Evolutionary conservation across 169 alveolate species (phyloP).

Genomic region (Plasmodium yoelii): DNA sequence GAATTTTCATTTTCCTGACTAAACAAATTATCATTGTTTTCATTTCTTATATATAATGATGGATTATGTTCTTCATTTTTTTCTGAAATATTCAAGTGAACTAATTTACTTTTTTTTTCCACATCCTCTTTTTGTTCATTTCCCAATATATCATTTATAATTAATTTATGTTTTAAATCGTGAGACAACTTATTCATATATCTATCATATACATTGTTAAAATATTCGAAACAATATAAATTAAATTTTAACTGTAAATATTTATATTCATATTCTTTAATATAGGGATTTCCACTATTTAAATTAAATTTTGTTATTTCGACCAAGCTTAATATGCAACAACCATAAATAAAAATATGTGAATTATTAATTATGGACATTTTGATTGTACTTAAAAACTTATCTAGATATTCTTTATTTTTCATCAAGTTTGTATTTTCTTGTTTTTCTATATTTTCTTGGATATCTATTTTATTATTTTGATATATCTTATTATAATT

Average conservation of each 20-base stretch:
- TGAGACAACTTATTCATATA: constrained; percentile 21
- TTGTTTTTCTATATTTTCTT: not conserved
- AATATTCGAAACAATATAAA: constrained; percentile 23
- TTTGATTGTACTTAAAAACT: constrained; percentile 41
- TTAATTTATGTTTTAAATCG: constrained; percentile 38
- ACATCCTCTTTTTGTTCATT: not conserved
- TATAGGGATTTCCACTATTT: not conserved
- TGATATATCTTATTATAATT: not conserved
- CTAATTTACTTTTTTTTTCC: not conserved
- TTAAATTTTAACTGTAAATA: constrained; percentile 25
- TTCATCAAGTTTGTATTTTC: not conserved
- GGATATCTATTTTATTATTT: not conserved
- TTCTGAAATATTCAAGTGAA: constrained; percentile 43
- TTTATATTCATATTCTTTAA: constrained; percentile 39
- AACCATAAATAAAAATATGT: constrained; percentile 39
- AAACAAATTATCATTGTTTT: not conserved
- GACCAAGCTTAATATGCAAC: constrained; percentile 25
- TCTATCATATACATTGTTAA: constrained; percentile 32
- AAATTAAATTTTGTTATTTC: constrained; percentile 36
- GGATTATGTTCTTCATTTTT: constrained; percentile 1
- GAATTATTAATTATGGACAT: constrained; percentile 40
- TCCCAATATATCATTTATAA: constrained; percentile 33
- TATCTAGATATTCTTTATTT: constrained; percentile 9
- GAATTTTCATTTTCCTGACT: not conserved
- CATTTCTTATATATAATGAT: not conserved